Evolutionary conservation across 2,329 filamentous ascomycete genomes (phyloP).

Genomic region (Septoria petroselini): DNA sequence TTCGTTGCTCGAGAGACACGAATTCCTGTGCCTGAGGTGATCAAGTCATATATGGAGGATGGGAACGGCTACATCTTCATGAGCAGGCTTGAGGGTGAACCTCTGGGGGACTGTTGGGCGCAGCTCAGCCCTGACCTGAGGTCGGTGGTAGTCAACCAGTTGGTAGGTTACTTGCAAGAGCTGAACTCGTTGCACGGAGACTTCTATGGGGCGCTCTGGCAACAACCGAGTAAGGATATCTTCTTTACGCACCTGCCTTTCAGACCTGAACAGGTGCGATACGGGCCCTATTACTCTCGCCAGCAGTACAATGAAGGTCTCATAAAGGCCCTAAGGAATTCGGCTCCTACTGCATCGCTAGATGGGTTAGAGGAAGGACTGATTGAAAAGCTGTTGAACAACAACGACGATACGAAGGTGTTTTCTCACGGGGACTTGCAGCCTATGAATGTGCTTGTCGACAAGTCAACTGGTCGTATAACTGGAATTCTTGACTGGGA

Average conservation of each 20-base stretch:
- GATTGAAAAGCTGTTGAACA: not conserved
- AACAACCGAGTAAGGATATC: constrained; percentile 11
- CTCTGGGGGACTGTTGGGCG: constrained; percentile 1
- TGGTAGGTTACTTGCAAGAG: not conserved
- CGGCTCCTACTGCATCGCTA: too few species aligned
- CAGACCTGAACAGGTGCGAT: not conserved
- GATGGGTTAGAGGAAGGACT: constrained; percentile 2
- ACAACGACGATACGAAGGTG: constrained; percentile 1
- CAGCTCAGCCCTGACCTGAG: not conserved
- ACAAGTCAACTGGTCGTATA: too few species aligned
- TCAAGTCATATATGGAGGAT: constrained; percentile 2
- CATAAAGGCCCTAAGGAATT: too few species aligned
- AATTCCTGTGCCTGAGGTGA: constrained; percentile 11
- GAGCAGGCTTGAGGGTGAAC: not conserved
- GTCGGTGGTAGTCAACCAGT: not conserved
- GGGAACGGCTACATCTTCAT: constrained; percentile 11
- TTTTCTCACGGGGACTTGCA: constrained; percentile 4
- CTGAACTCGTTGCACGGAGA: constrained; percentile 3
- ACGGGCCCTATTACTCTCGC: constrained; percentile 11
- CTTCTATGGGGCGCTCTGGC: constrained; percentile 11
- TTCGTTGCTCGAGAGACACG: constrained; percentile 8
- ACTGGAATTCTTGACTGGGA: too few species aligned
- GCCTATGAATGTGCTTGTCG: not conserved
- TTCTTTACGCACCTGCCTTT: constrained; percentile 14
- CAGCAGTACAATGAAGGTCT: constrained; percentile 10